These are phyloP conservation scores for Allium fistulosum DNA, from an alignment of 106 monocot genomes.

Conservation along the genomic window DNA sequence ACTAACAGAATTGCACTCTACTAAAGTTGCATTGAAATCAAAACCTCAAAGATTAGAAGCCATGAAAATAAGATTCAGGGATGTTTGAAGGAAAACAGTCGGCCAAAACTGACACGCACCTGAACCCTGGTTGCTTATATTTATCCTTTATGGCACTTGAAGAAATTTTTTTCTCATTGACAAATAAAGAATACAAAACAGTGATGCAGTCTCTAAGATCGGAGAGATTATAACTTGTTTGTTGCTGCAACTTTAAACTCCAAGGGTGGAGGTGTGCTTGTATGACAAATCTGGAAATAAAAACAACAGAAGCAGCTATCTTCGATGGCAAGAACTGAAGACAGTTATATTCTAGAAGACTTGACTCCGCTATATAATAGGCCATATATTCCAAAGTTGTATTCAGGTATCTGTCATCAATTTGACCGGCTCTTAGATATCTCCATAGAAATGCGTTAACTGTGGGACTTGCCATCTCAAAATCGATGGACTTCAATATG, in stretches of 20 bases:
- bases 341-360: conserved; percentile 50
- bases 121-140: conserved; percentile 54
- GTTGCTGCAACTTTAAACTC: conserved; percentile 16
- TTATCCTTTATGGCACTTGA: conserved; percentile 38
- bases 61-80: conserved; percentile 18
- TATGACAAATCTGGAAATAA: conserved; percentile 51
- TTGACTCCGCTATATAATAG: conserved; percentile 56
- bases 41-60: background rate
- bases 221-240: conserved; percentile 38
- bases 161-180: conserved; percentile 18
- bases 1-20: no score
- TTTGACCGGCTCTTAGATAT: conserved; percentile 18
- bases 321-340: conserved; percentile 47
- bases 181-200: conserved; percentile 42
- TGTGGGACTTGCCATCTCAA: conserved; percentile 68
- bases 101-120: conserved; percentile 22
- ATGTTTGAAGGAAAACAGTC: conserved; percentile 6
- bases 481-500: conserved; percentile 47
- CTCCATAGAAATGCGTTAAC: conserved; percentile 48
- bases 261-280: conserved; percentile 41
- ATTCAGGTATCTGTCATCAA: conserved; percentile 14
- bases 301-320: conserved; percentile 59
- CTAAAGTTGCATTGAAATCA: background rate
- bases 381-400: conserved; percentile 48
- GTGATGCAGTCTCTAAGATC: conserved; percentile 47